phyloP scores from a whole-genome alignment of 2,329 filamentous ascomycete genomes.

The Talaromyces rugulosus region DNA sequence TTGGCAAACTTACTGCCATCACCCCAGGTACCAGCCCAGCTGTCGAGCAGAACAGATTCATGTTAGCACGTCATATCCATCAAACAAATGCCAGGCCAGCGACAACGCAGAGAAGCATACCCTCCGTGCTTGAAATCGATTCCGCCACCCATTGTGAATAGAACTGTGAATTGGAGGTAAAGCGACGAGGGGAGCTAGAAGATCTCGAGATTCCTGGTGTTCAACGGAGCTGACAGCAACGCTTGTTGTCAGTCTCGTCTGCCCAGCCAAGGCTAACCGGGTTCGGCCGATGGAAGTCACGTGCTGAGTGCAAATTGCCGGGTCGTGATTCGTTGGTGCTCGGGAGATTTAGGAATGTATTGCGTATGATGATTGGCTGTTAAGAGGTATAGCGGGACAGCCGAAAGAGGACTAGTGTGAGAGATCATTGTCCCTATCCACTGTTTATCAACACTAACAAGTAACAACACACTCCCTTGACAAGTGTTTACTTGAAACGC shows the following conservation, averaged over 20 bases:
- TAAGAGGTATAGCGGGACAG: not conserved
- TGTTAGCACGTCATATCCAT: not conserved
- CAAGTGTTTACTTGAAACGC: too few species aligned
- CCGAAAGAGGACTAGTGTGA: not conserved
- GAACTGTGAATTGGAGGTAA: not conserved
- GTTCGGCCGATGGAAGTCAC: not conserved
- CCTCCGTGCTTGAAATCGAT: constrained; percentile 9
- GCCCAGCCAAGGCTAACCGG: not conserved
- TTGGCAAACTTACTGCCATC: not conserved
- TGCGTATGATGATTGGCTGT: not conserved
- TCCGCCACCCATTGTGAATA: constrained; percentile 11
- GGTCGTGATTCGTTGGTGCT: not conserved
- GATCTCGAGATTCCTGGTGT: not conserved
- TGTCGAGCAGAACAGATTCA: not conserved
- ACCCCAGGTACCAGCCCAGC: not conserved
- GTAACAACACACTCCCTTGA: too few species aligned
- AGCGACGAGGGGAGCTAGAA: not conserved
- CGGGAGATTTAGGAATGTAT: not conserved
- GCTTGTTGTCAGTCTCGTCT: not conserved
- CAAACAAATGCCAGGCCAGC: not conserved
- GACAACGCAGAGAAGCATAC: not conserved
- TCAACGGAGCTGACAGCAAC: not conserved
- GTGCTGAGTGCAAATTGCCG: not conserved
- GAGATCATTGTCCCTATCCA: too few species aligned
- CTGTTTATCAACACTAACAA: too few species aligned